phyloP scores from a whole-genome alignment of 768 basidiomycete species.

The Tulasnella sp. region DNA sequence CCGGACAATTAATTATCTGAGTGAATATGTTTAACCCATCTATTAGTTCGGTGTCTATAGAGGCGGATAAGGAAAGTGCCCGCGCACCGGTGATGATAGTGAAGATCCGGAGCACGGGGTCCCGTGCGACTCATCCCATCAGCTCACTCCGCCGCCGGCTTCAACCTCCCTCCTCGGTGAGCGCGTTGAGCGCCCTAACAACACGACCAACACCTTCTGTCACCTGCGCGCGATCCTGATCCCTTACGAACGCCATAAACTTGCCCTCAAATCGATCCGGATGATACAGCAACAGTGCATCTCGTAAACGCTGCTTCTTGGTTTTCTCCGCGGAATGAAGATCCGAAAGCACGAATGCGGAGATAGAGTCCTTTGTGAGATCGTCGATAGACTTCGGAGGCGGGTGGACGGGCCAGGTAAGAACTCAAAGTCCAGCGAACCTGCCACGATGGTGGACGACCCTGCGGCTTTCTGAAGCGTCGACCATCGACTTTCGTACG shows the following conservation, averaged over 20 bases:
- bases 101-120: slow-evolving; percentile 11
- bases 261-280: slow-evolving; percentile 38
- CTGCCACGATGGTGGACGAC: slow-evolving; percentile 32
- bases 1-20: background rate
- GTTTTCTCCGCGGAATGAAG: slow-evolving; percentile 45
- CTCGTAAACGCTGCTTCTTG: slow-evolving; percentile 52
- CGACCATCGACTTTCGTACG: slow-evolving; percentile 54
- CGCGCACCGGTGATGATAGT: slow-evolving; percentile 1
- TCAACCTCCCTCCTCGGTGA: slow-evolving; percentile 28
- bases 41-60: background rate
- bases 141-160: background rate
- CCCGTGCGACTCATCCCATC: background rate
- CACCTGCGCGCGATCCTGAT: slow-evolving; percentile 34
- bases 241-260: slow-evolving; percentile 32
- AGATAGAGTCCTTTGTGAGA: slow-evolving; percentile 42
- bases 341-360: slow-evolving; percentile 49
- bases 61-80: background rate
- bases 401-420: slow-evolving; percentile 55
- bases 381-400: slow-evolving; percentile 32
- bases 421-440: slow-evolving; percentile 44
- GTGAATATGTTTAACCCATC: background rate
- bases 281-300: slow-evolving; percentile 48
- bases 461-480: slow-evolving; percentile 34
- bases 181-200: slow-evolving; percentile 35
- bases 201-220: slow-evolving; percentile 36